phyloP scores from a whole-genome alignment of 345 rosid genomes.

The Ceriops zippeliana region DNA sequence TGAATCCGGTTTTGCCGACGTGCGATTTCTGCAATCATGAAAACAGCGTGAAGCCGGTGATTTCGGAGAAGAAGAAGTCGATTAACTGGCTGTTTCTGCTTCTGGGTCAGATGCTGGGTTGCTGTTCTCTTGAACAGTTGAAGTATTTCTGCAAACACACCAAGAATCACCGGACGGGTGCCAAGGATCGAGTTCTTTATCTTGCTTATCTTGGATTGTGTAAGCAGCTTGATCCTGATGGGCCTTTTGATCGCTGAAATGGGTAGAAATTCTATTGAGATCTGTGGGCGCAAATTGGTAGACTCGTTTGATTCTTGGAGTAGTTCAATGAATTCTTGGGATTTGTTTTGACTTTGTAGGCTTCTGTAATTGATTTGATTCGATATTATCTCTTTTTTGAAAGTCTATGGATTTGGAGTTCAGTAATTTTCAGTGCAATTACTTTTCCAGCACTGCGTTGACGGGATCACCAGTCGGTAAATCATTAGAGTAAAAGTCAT shows the following conservation, averaged over 20 bases:
- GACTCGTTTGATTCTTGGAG: too few relatives aligned
- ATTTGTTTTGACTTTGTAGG: too few relatives aligned
- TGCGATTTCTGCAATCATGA: constrained; percentile 54
- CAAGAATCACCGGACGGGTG: constrained; percentile 64
- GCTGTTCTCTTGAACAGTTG: constrained; percentile 65
- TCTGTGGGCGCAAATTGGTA: not conserved
- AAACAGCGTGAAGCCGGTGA: constrained; percentile 54
- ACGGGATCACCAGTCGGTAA: too few relatives aligned
- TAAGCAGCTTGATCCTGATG: constrained; percentile 59
- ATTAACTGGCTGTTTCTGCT: constrained; percentile 90
- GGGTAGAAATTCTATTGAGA: not conserved
- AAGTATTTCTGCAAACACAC: constrained; percentile 87
- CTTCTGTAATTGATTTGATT: too few relatives aligned
- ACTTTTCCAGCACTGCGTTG: too few relatives aligned
- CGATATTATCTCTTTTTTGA: too few relatives aligned
- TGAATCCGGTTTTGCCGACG: constrained; percentile 36
- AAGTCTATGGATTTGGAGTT: too few relatives aligned
- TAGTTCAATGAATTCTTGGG: too few relatives aligned
- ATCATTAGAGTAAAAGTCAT: too few relatives aligned
- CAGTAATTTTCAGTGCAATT: too few relatives aligned
- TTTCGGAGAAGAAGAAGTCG: constrained; percentile 41
- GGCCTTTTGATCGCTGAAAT: constrained; percentile 33
- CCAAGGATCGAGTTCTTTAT: constrained; percentile 70
- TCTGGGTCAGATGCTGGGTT: constrained; percentile 64
- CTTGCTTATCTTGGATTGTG: constrained; percentile 52